Conservation (phyloP, 2,329 filamentous ascomycete genomes). For the Aspergillus brasiliensis region DNA sequence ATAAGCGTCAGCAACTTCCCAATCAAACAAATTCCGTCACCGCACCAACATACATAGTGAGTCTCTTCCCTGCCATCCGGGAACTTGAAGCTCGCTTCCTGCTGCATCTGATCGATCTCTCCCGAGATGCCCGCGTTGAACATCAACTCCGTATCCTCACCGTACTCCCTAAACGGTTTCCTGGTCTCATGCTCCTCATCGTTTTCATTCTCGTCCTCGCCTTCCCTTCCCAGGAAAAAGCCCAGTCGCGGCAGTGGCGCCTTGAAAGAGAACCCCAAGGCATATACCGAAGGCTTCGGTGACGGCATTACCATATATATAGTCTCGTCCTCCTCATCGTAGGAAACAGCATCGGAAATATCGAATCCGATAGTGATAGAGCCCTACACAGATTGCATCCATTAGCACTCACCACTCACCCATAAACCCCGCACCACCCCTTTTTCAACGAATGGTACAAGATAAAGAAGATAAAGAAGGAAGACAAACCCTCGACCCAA, state of each 20-base stretch:
- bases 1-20: background rate
- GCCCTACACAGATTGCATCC: conserved; percentile 27
- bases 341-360: conserved; percentile 36
- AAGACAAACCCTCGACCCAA: conserved; percentile 35
- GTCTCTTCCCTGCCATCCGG: conserved; percentile 30
- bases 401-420: background rate
- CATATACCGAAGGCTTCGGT: conserved; percentile 28
- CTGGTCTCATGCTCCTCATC: conserved; percentile 12
- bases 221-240: conserved; percentile 19
- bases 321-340: conserved; percentile 32
- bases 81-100: conserved; percentile 25
- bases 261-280: conserved; percentile 38
- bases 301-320: conserved; percentile 33
- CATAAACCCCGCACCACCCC: background rate
- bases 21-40: background rate
- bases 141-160: conserved; percentile 27
- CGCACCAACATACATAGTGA: conserved; percentile 27
- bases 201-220: conserved; percentile 20
- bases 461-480: background rate
- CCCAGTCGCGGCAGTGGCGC: conserved; percentile 34
- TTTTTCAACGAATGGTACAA: background rate
- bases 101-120: conserved; percentile 26
- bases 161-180: conserved; percentile 1
- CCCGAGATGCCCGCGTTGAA: conserved; percentile 38
- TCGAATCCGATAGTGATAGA: conserved; percentile 38